Percentiles rank a stretch among this genome's conserved stretches.
Conservation (phyloP, 495 filamentous ascomycete species). For the Penicillium waksmanii region DNA sequence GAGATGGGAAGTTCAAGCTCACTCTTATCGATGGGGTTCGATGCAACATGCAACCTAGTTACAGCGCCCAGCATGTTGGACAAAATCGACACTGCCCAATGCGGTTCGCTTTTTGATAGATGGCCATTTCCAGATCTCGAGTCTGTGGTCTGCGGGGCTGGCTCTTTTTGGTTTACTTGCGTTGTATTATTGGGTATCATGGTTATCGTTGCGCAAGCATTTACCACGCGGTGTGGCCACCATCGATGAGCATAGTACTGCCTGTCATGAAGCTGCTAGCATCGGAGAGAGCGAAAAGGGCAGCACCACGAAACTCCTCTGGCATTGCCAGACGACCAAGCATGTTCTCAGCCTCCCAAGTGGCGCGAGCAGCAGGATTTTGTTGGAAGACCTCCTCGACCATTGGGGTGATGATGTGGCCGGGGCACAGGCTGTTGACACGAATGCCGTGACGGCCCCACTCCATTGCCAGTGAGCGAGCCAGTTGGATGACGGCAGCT, state of each 20-base stretch:
- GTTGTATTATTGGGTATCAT: not conserved
- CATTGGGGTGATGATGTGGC: conserved; percentile 76
- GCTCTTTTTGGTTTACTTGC: not conserved
- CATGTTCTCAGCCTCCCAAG: conserved; percentile 74
- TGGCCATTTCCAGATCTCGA: not conserved
- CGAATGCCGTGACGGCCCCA: conserved; percentile 70
- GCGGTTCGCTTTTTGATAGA: not conserved
- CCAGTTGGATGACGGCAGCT: conserved; percentile 69
- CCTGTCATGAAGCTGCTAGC: conserved; percentile 76
- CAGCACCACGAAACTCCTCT: conserved; percentile 69
- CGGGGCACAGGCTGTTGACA: conserved; percentile 69
- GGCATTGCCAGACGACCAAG: conserved; percentile 63
- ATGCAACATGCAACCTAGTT: not conserved
- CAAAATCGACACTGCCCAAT: not conserved
- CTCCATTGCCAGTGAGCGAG: conserved; percentile 69
- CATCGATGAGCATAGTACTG: conserved; percentile 62
- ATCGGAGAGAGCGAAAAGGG: conserved; percentile 62
- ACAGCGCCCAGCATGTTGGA: not conserved
- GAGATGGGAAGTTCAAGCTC: too few species aligned
- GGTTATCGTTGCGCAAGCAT: not conserved
- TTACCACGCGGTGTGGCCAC: conserved; percentile 64
- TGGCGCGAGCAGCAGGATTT: conserved; percentile 58
- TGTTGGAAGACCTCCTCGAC: conserved; percentile 67
- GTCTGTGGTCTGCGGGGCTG: not conserved
- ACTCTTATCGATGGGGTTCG: too few species aligned